phyloP scores from a whole-genome alignment of 140 eudicot species.

The Anethum foeniculum region DNA sequence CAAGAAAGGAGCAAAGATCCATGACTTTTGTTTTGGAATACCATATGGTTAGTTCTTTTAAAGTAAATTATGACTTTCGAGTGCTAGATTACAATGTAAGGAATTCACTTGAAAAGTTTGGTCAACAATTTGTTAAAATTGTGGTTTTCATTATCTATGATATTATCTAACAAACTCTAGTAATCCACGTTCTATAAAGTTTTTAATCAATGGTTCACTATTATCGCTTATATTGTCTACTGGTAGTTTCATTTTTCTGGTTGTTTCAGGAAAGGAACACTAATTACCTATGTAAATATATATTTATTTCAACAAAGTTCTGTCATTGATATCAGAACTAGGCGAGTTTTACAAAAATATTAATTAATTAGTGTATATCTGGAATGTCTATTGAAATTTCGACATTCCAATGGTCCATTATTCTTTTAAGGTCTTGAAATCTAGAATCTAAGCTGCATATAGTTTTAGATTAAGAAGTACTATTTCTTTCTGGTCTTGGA shows the following conservation, averaged over 20 bases:
- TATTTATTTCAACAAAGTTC: too few relatives aligned
- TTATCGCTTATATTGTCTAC: neutral
- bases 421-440: too few relatives aligned
- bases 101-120: neutral
- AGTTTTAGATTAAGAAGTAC: too few relatives aligned
- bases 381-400: too few relatives aligned
- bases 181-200: neutral
- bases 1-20: constrained; percentile 69
- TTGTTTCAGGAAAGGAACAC: neutral
- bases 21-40: constrained; percentile 91
- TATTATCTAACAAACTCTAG: neutral
- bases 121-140: neutral
- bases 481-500: too few relatives aligned
- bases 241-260: neutral
- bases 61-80: constrained; percentile 2
- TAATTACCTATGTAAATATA: too few relatives aligned
- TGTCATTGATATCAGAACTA: too few relatives aligned
- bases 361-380: too few relatives aligned
- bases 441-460: too few relatives aligned
- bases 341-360: too few relatives aligned
- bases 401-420: too few relatives aligned
- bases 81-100: neutral
- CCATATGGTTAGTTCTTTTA: constrained; percentile 65
- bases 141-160: neutral
- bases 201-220: neutral